Evolutionary conservation across 1,139 yeast species (phyloP), one percentile per base, ranked within the genome.

Genomic region (Magnusiomyces clavatus): DNA sequence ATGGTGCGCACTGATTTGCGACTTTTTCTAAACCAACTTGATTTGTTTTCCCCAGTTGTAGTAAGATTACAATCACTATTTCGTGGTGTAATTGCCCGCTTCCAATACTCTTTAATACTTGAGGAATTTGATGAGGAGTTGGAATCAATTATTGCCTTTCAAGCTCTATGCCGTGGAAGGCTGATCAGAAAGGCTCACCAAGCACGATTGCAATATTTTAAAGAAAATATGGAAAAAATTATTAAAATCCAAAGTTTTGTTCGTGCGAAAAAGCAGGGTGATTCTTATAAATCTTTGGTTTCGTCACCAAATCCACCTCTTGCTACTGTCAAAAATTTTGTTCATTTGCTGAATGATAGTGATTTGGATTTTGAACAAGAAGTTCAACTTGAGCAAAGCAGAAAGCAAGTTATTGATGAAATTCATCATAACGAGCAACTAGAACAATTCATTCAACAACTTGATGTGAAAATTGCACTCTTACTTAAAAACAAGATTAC

Each of bases 401-500:
- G 87, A 59, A 90, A 86, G 56, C 72, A 76, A 39, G 84, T 87
- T 42, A 75, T 80, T 48, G 82, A 77, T 48, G 81, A 77, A 54
- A 82, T 87, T 8, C 77, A 77, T 49, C 71, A 73, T 34, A 86
- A 86, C 60, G 90, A 83, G 60, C 77, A 75, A 42, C 72, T 86
- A 60, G 95, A 87, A 64, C 77, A 77, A 48, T 84, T 82, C 56
- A 80, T 90, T 56, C 89, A 85, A 57, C 85, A 86, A 58, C 75
- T 90, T 60, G 96, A 90, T 62, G 77, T 86, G 59, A 89, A 87
- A 62, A 82, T 88, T 60, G 87, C 88, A 1, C 67, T 87, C 49
- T 71, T 88, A 49, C 86, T 84, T 57, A 86, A 83, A 63, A 86
- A 87, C 66, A 86, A 85, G 61, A 83, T 87, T 56, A 78, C 92